Percentiles rank a stretch among this genome's conserved stretches.
Conservation (phyloP, 2,329 filamentous ascomycete species). For the Penicillium sp. region DNA sequence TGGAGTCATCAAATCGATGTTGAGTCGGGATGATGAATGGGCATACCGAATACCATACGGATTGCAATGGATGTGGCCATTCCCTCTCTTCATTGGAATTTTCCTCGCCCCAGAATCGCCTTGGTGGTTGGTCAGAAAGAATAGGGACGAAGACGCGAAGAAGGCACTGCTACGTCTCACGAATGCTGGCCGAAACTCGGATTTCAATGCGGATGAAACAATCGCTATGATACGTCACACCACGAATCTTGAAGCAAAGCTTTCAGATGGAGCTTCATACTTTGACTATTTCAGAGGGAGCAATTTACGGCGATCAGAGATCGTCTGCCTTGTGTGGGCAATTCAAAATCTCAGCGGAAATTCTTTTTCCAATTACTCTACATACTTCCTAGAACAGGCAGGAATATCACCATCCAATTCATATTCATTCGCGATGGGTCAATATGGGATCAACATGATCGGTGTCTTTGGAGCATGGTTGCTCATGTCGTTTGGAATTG, state of each 20-base stretch:
- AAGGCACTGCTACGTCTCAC: slow-evolving; percentile 47
- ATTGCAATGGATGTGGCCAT: slow-evolving; percentile 55
- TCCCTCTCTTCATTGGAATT: slow-evolving; percentile 50
- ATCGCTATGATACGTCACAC: slow-evolving; percentile 92
- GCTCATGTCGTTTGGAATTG: slow-evolving; percentile 71
- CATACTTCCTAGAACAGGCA: slow-evolving; percentile 59
- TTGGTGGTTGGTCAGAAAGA: slow-evolving; percentile 53
- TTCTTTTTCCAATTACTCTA: slow-evolving; percentile 64
- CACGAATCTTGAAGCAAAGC: slow-evolving; percentile 73
- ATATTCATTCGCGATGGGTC: slow-evolving; percentile 59
- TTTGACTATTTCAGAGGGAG: slow-evolving; percentile 79
- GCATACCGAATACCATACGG: slow-evolving; percentile 54
- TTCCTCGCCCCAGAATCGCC: slow-evolving; percentile 51
- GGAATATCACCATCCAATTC: slow-evolving; percentile 52
- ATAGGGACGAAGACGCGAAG: slow-evolving; percentile 49
- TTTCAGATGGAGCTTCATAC: slow-evolving; percentile 72
- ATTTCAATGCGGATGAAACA: slow-evolving; percentile 79
- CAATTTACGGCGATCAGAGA: slow-evolving; percentile 75
- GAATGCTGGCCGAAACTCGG: slow-evolving; percentile 53
- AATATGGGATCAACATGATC: slow-evolving; percentile 68
- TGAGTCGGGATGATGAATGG: slow-evolving; percentile 50
- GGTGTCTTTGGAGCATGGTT: slow-evolving; percentile 81
- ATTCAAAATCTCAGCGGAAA: slow-evolving; percentile 65
- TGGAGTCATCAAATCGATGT: slow-evolving; percentile 52
- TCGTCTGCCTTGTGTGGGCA: slow-evolving; percentile 64